Percentiles rank a stretch among this genome's conserved stretches.
Conservation (phyloP, 192 early-diverging fungal genomes). For the Coemansia sp. region DNA sequence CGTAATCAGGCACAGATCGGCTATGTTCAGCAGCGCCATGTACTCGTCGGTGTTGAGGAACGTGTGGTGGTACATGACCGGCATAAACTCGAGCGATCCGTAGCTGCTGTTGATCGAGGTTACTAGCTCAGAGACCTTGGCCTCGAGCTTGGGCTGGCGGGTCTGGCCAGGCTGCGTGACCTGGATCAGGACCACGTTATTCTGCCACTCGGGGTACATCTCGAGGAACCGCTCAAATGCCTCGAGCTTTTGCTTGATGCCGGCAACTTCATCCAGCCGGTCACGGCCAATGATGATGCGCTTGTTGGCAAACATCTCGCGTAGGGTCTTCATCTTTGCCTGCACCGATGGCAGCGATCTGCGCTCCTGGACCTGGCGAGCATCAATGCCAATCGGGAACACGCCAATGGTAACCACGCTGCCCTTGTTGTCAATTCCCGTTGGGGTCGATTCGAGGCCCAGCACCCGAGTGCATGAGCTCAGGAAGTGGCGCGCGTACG, state of each 20-base stretch:
- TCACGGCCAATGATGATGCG: slow-evolving; percentile 96
- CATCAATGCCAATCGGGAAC: slow-evolving; percentile 98
- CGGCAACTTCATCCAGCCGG: slow-evolving; percentile 91
- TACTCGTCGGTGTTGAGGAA: slow-evolving; percentile 94
- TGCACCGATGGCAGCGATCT: slow-evolving; percentile 64
- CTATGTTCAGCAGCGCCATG: slow-evolving; percentile 86
- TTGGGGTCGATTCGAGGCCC: slow-evolving; percentile 87
- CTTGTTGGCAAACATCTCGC: slow-evolving; percentile 83
- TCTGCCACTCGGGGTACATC: slow-evolving; percentile 88
- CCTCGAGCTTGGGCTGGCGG: slow-evolving; percentile 67
- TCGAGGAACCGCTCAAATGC: slow-evolving; percentile 92
- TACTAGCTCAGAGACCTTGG: slow-evolving; percentile 88
- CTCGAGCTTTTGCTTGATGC: slow-evolving; percentile 92
- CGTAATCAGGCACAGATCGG: slow-evolving; percentile 93
- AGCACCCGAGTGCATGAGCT: slow-evolving; percentile 92
- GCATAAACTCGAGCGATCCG: slow-evolving; percentile 93
- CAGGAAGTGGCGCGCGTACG: slow-evolving; percentile 91
- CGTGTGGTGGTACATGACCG: slow-evolving; percentile 91
- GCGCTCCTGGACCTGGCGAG: slow-evolving; percentile 62
- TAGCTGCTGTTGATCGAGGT: slow-evolving; percentile 91
- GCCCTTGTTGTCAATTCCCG: slow-evolving; percentile 81
- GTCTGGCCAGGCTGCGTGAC: slow-evolving; percentile 85
- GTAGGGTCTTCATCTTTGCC: slow-evolving; percentile 76
- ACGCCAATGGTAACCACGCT: slow-evolving; percentile 77
- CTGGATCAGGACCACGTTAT: slow-evolving; percentile 92